phyloP scores from a whole-genome alignment of 495 filamentous ascomycete species.

The Daldinia childiae region DNA sequence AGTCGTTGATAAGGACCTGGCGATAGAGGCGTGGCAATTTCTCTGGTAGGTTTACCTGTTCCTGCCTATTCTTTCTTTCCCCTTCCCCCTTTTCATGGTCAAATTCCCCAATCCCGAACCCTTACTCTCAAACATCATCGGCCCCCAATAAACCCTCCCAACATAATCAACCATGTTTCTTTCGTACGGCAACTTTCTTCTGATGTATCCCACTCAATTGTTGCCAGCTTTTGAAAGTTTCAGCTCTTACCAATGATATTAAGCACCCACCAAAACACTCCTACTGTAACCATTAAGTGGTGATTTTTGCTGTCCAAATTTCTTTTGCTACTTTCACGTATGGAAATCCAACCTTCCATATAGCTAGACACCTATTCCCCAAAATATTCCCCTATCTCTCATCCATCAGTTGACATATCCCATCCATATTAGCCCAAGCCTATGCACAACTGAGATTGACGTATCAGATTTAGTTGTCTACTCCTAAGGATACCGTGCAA shows the following conservation, averaged over 20 bases:
- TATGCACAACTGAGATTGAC: not conserved
- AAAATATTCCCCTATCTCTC: not conserved
- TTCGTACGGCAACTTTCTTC: not conserved
- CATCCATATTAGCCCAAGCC: not conserved
- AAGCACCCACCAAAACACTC: not conserved
- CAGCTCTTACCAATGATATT: not conserved
- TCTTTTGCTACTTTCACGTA: too few relatives aligned
- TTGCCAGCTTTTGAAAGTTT: not conserved
- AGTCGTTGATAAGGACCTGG: not conserved
- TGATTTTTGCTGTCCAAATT: too few relatives aligned
- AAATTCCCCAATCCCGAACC: not conserved
- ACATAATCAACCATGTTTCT: not conserved
- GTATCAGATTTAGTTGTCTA: not conserved
- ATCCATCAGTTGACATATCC: not conserved
- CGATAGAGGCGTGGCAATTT: not conserved
- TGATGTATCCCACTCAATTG: not conserved
- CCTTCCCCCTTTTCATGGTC: not conserved
- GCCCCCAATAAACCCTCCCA: not conserved
- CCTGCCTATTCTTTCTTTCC: not conserved
- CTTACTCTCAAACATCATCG: not conserved
- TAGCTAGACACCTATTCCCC: not conserved
- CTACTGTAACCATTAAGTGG: too few relatives aligned
- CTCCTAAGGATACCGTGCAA: constrained; percentile 12
- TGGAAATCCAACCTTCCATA: not conserved
- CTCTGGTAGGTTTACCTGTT: not conserved